Conservation (phyloP, 108 stramenopile genomes). For the Pseudonitzschia multiseries region DNA sequence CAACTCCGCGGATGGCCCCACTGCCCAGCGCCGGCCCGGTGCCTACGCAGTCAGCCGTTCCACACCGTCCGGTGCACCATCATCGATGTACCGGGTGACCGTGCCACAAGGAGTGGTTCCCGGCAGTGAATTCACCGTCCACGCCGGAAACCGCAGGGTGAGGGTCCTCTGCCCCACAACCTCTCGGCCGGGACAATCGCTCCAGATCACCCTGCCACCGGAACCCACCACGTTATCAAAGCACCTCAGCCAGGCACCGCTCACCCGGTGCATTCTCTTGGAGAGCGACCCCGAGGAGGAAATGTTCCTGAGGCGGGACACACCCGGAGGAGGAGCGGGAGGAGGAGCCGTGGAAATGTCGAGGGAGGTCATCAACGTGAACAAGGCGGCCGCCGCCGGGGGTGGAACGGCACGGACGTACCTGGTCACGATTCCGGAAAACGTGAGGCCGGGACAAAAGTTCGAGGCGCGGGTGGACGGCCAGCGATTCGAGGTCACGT, state of each 20-base stretch:
- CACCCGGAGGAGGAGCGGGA: not conserved
- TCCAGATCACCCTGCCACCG: slow-evolving; percentile 82
- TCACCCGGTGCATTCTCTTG: not conserved
- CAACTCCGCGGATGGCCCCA: not conserved
- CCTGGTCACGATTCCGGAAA: slow-evolving; percentile 77
- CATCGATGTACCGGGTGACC: slow-evolving; percentile 64
- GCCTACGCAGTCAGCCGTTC: slow-evolving; percentile 19
- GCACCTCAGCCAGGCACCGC: not conserved
- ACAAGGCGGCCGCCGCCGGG: not conserved
- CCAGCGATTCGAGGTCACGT: slow-evolving; percentile 87
- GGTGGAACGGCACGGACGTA: slow-evolving; percentile 62
- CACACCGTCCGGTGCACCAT: not conserved
- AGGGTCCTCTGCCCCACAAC: slow-evolving; percentile 77
- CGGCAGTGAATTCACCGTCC: slow-evolving; percentile 75
- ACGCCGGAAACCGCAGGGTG: slow-evolving; percentile 64
- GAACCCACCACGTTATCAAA: slow-evolving; percentile 51
- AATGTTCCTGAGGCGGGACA: slow-evolving; percentile 22
- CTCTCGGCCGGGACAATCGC: slow-evolving; percentile 69
- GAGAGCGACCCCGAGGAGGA: slow-evolving; percentile 65
- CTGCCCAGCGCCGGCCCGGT: not conserved
- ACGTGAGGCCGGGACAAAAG: slow-evolving; percentile 59
- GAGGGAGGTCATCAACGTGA: slow-evolving; percentile 51
- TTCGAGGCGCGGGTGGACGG: slow-evolving; percentile 83
- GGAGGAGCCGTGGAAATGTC: slow-evolving; percentile 44
- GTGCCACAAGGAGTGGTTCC: slow-evolving; percentile 72